Evolutionary conservation across 1,139 yeast genomes (phyloP).

Genomic region (Yamadazyma triangularis): DNA sequence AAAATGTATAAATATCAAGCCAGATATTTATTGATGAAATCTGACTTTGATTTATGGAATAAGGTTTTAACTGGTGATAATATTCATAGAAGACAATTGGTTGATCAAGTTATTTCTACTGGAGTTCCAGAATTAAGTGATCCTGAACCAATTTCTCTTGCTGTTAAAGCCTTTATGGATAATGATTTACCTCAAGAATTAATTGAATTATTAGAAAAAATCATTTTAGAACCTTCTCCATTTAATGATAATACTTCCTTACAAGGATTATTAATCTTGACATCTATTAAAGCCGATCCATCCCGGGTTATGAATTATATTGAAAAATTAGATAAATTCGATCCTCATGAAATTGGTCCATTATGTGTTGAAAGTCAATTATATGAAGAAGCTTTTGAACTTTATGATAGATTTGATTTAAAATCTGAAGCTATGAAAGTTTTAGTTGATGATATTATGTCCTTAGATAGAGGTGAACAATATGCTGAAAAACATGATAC

Average conservation of each 20-base stretch:
- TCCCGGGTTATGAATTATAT: constrained; percentile 78
- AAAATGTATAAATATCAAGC: constrained; percentile 99
- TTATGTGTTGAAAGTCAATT: constrained; percentile 86
- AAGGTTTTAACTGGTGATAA: constrained; percentile 73
- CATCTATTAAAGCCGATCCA: constrained; percentile 94
- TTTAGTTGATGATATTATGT: constrained; percentile 86
- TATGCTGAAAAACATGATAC: constrained; percentile 88
- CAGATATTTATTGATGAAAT: constrained; percentile 81
- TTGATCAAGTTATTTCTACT: constrained; percentile 92
- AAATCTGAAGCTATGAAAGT: constrained; percentile 82
- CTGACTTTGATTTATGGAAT: constrained; percentile 79
- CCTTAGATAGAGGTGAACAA: constrained; percentile 90
- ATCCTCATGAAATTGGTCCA: constrained; percentile 91
- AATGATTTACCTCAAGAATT: constrained; percentile 90
- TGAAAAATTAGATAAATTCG: constrained; percentile 87
- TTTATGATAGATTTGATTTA: constrained; percentile 80
- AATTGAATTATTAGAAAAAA: constrained; percentile 91
- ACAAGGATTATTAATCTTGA: constrained; percentile 86
- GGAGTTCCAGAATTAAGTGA: constrained; percentile 95
- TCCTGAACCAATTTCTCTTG: constrained; percentile 93
- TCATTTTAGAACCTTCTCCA: constrained; percentile 94
- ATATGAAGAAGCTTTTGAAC: constrained; percentile 91
- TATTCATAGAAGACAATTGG: constrained; percentile 80
- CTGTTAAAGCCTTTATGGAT: constrained; percentile 96
- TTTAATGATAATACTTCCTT: constrained; percentile 91